A percentile compares a stretch with the other conserved stretches of the same genome.
Conservation (phyloP, 441 rosid species). For the Brassica hybrid region DNA sequence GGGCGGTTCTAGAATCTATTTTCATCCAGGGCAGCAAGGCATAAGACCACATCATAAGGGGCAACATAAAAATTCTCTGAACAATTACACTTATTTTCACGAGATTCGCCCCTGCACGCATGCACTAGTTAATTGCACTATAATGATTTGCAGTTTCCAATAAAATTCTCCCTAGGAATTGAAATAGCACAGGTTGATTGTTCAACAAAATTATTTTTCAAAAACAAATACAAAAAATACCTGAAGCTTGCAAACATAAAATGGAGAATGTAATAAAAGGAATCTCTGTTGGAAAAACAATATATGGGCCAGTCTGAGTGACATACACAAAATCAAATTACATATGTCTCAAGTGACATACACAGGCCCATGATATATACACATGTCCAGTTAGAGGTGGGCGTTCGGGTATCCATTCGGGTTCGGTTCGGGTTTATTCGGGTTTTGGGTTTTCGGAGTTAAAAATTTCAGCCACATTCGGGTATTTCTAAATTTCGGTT, state of each 20-base stretch:
- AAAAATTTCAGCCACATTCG: too few species aligned
- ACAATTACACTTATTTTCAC: too few species aligned
- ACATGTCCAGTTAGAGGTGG: background rate
- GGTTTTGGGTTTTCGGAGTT: too few species aligned
- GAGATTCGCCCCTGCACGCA: too few species aligned
- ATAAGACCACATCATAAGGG: too few species aligned
- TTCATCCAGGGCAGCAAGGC: too few species aligned
- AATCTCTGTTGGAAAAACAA: background rate
- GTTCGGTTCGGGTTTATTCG: too few species aligned
- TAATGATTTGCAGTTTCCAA: background rate
- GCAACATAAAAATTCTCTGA: too few species aligned
- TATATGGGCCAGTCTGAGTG: background rate
- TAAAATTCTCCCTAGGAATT: background rate
- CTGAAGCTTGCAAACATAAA: background rate
- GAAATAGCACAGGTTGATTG: conserved; percentile 16
- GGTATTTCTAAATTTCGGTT: too few species aligned
- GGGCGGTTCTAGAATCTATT: too few species aligned
- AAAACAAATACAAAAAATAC: background rate
- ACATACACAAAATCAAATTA: background rate
- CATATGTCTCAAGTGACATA: background rate
- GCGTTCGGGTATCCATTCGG: background rate
- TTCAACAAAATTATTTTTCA: too few species aligned
- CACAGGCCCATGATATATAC: background rate
- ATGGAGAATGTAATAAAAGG: background rate
- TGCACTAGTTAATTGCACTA: too few species aligned